Base-by-base conservation (phyloP, 2,329 filamentous ascomycete genomes). In the Neurospora sp. region DNA sequence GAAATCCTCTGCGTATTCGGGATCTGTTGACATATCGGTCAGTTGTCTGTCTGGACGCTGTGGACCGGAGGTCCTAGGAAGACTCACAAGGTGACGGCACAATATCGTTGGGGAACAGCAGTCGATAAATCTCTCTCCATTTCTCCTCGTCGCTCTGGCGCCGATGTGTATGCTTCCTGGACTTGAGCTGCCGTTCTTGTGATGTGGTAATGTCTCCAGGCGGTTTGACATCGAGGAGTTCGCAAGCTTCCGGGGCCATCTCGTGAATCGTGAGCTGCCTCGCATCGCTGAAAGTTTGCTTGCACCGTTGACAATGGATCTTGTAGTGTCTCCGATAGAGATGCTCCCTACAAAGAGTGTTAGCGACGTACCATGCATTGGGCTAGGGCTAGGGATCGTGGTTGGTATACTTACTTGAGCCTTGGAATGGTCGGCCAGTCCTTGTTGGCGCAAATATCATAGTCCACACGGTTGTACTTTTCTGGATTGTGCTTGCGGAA, bases 11-110 rank as follows among this genome's bases (percentile, higher is more conserved):
- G 70, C 57, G 28, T 68, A 40, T 69, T 76, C 74, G 11, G 74
- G 72, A 71, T 76, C 74, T 76, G 69, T 38, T 67, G 36, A 69
- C 37, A 65, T 67, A 65, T 74, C 69, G 74, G 74, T 69, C 8
- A 62, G 28, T 36, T 15, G 1, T 62, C 43, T 28, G 52, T 36
- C 52, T 62, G 6, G 15, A 6, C 6, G 52, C 4, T 36, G 52
- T 33, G 23, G 3, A 10, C 1, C 8, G 6, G 15, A 10, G 12
- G n/a, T 10, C 23, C 6, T 37, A 15, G 39, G 40, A 57, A 46
- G 15, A 73, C 74, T 74, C 69, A 76, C 74, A 76, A 43, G 74
- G 74, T 23, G 74, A 76, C 39, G 74, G 74, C 23, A 76, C 52
- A 8, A 69, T 62, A 40, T 74, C 71, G n/a, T 69, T 40, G 5